phyloP scores from a whole-genome alignment of 495 filamentous ascomycete species.

The Daldinia concentrica region DNA sequence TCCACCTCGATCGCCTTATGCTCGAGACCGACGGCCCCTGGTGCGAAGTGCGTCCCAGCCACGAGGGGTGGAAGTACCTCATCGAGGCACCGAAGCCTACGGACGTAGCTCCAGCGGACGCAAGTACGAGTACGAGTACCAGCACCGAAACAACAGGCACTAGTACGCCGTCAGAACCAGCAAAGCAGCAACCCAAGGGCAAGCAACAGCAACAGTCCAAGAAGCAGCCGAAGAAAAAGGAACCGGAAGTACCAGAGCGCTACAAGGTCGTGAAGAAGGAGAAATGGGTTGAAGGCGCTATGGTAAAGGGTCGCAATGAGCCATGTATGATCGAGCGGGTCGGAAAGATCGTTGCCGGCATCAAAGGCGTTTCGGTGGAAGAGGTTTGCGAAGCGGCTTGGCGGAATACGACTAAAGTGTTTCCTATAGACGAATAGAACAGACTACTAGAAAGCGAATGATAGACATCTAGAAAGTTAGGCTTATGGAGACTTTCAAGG shows the following conservation, averaged over 20 bases:
- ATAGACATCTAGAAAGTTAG: neutral
- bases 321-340: constrained; percentile 83
- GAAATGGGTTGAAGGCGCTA: constrained; percentile 79
- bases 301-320: constrained; percentile 95
- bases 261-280: constrained; percentile 85
- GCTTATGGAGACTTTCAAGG: neutral
- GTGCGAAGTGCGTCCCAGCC: constrained; percentile 74
- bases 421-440: constrained; percentile 68
- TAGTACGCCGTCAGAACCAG: constrained; percentile 2
- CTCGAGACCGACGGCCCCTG: constrained; percentile 96
- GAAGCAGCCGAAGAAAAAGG: constrained; percentile 55
- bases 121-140: constrained; percentile 8
- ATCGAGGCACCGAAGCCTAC: constrained; percentile 42
- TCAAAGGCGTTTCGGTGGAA: constrained; percentile 80
- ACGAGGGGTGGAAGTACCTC: constrained; percentile 68
- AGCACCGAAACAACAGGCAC: neutral
- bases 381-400: constrained; percentile 89
- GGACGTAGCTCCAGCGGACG: neutral
- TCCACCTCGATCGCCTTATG: constrained; percentile 79
- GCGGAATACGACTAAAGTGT: constrained; percentile 83
- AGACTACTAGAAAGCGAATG: neutral
- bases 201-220: constrained; percentile 48
- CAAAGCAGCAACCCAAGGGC: constrained; percentile 19
- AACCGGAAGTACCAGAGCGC: constrained; percentile 56
- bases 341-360: constrained; percentile 82